Percentiles rank a stretch among this genome's conserved stretches.
phyloP scores from a whole-genome alignment of 179 eudicot species.

The Beta macrorhiza region DNA sequence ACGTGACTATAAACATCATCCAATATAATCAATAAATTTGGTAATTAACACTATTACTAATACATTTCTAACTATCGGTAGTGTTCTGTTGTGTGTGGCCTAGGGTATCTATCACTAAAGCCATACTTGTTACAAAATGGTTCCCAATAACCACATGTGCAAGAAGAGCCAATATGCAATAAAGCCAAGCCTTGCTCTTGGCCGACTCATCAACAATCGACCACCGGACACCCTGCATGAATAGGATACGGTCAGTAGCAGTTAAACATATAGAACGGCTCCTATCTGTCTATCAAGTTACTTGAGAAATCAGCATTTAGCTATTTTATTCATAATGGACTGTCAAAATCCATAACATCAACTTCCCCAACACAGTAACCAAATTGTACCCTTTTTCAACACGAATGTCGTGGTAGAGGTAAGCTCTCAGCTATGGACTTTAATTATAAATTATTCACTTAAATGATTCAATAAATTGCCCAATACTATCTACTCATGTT shows the following conservation, averaged over 20 bases:
- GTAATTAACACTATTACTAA: slow-evolving; percentile 22
- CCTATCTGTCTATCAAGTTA: background rate
- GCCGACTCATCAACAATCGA: slow-evolving; percentile 82
- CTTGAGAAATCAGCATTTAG: background rate
- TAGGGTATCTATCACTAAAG: slow-evolving; percentile 21
- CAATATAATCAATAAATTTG: slow-evolving; percentile 17
- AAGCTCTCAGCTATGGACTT: background rate
- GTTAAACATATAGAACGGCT: background rate
- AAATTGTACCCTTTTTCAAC: background rate
- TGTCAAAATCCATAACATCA: background rate
- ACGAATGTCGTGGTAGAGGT: background rate
- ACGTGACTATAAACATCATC: slow-evolving; percentile 27
- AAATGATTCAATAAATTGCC: background rate
- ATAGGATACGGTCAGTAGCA: slow-evolving; percentile 13
- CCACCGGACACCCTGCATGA: slow-evolving; percentile 77
- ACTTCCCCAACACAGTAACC: background rate
- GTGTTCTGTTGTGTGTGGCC: slow-evolving; percentile 18
- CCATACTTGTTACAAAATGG: slow-evolving; percentile 57
- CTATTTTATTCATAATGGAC: background rate
- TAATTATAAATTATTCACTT: background rate
- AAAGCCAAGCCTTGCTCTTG: slow-evolving; percentile 80
- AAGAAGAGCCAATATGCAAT: slow-evolving; percentile 83
- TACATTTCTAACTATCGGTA: slow-evolving; percentile 25
- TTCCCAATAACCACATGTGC: slow-evolving; percentile 84
- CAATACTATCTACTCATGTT: background rate